Percentiles rank a stretch among this genome's conserved stretches.
Evolutionary conservation across 2,329 filamentous ascomycete species (phyloP).

Genomic region (Bretziella fagacearum): DNA sequence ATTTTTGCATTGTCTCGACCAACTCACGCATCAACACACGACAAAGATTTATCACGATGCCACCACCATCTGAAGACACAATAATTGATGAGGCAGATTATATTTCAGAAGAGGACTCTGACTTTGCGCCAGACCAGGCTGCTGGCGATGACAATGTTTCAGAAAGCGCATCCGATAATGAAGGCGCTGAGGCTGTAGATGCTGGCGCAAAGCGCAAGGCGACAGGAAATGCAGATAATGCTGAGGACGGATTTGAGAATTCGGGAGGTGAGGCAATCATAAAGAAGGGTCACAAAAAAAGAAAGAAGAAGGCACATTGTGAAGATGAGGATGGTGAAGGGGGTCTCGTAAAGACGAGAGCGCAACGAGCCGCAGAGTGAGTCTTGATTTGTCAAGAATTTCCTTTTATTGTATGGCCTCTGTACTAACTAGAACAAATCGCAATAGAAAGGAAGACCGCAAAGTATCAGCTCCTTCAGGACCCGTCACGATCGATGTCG

Average conservation of each 20-base stretch:
- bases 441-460: slow-evolving; percentile 37
- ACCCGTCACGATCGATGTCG: slow-evolving; percentile 53
- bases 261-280: slow-evolving; percentile 60
- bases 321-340: slow-evolving; percentile 42
- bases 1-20: too few relatives aligned
- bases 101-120: slow-evolving; percentile 54
- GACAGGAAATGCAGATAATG: slow-evolving; percentile 18
- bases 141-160: slow-evolving; percentile 24
- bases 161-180: slow-evolving; percentile 11
- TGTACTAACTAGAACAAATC: slow-evolving; percentile 14
- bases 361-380: slow-evolving; percentile 49
- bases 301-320: slow-evolving; percentile 27
- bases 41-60: neutral
- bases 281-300: slow-evolving; percentile 39
- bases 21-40: neutral
- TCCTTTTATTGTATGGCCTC: neutral
- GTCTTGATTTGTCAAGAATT: too few relatives aligned
- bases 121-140: slow-evolving; percentile 49
- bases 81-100: slow-evolving; percentile 27
- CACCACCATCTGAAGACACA: neutral
- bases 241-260: slow-evolving; percentile 32
- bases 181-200: neutral
- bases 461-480: slow-evolving; percentile 34
- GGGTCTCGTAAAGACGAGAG: slow-evolving; percentile 53
- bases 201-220: slow-evolving; percentile 6